Evolutionary conservation across 352 stramenopile species (phyloP), one percentile per base, ranked within the genome.

Genomic region (Phytophthora cactorum): DNA sequence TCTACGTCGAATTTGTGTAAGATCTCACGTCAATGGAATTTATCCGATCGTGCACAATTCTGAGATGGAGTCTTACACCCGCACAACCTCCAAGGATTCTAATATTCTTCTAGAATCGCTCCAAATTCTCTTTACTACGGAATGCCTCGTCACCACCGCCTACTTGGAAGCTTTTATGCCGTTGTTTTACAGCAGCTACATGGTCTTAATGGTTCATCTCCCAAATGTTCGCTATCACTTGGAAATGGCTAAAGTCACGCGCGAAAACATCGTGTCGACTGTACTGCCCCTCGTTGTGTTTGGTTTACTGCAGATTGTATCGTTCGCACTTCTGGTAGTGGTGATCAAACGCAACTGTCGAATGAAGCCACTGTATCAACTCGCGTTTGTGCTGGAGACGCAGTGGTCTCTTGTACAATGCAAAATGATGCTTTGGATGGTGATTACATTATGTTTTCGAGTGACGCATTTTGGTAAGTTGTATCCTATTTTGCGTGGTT

Each of bases 121-220:
- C 4, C 28, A 50, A 28, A 25, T 50, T 32, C 31, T 62, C 15
- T 62, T 62, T 29, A 62, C 55, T 17, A 62, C 55, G 5, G 55
- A 62, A 45, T 54, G 55, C 10, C 41, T 62, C 29, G 43, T 62
- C 11, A 32, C 44, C 5, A 53, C 55, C 6, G 55, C 41, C 29
- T 62, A 62, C 43, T 49, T 62, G 29, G 55, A 62, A 34, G 29
- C 55, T 28, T 53, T 62, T 25, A 62, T 62, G 43, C 55, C 55
- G 6, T 39, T 60, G 7, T 60, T 60, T 34, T 60, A 60, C 43
- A 51, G 53, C 28, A 39, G 25, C 9, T 60, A 60, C 41, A 43
- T 60, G 53, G 17, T 50, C 6, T 29, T 60, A 12, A 60, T 60
- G 53, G 39, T 60, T 0, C 41, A 60, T 17, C 41, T 60, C 8